These are phyloP conservation scores for Nitzschia inconspicua DNA, from an alignment of 108 stramenopile species.

Conservation along the genomic window DNA sequence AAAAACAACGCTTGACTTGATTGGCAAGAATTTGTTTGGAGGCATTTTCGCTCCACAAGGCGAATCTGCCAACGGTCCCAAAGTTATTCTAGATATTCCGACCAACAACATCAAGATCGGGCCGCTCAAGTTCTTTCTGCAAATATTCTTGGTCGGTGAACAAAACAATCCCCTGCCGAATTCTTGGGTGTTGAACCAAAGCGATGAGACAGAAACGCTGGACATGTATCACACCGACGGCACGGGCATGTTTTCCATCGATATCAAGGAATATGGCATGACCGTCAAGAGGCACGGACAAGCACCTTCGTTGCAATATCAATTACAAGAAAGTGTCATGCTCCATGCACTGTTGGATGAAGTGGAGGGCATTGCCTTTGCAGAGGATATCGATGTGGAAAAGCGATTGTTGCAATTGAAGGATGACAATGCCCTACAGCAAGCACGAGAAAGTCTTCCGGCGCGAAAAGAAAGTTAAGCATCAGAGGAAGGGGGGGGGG, in stretches of 20 bases:
- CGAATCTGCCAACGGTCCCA: background rate
- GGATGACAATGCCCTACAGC: constrained; percentile 38
- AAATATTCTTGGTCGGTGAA: constrained; percentile 48
- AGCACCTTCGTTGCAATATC: constrained; percentile 57
- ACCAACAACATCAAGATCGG: constrained; percentile 34
- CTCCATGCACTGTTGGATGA: constrained; percentile 73
- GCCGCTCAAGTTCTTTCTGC: constrained; percentile 41
- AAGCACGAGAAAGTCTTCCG: constrained; percentile 52
- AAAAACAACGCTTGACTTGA: no score
- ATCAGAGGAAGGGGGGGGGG: no score
- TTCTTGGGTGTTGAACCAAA: constrained; percentile 52
- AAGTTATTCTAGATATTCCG: constrained; percentile 29
- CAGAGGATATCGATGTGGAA: constrained; percentile 36
- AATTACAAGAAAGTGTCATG: constrained; percentile 75
- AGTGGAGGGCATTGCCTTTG: constrained; percentile 48
- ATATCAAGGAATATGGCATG: constrained; percentile 27
- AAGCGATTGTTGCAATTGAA: constrained; percentile 54
- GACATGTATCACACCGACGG: constrained; percentile 64
- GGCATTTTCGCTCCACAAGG: no score
- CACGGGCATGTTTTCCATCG: constrained; percentile 56
- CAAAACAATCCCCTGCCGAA: constrained; percentile 51
- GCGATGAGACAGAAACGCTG: constrained; percentile 39
- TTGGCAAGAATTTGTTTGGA: no score
- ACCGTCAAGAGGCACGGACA: constrained; percentile 49
- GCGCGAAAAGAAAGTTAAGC: constrained; percentile 59